A percentile compares a stretch with the other conserved stretches of the same genome.
These are phyloP conservation scores for Salix viminalis DNA, from an alignment of 345 rosid genomes.

Conservation along the genomic window DNA sequence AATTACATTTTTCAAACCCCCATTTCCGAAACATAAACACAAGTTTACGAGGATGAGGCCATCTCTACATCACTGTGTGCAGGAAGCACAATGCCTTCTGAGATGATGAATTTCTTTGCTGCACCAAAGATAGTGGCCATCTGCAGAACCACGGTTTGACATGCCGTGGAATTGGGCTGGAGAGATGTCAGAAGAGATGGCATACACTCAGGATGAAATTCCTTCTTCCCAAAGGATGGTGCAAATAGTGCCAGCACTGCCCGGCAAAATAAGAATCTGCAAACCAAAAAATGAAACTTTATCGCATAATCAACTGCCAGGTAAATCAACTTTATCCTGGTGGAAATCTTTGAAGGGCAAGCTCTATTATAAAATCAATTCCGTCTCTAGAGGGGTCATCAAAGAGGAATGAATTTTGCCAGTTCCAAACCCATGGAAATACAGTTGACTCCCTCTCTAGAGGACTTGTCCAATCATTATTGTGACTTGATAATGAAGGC, in stretches of 20 bases:
- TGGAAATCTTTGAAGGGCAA: too few species aligned
- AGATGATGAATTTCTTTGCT: slow-evolving; percentile 49
- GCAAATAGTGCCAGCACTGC: slow-evolving; percentile 55
- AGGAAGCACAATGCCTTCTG: slow-evolving; percentile 34
- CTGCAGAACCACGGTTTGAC: slow-evolving; percentile 49
- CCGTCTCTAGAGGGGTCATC: too few species aligned
- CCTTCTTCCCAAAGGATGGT: slow-evolving; percentile 48
- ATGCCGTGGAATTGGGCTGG: slow-evolving; percentile 36
- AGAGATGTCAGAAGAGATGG: slow-evolving; percentile 65
- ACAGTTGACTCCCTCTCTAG: too few species aligned
- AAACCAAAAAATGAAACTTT: not conserved
- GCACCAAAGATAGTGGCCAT: slow-evolving; percentile 58
- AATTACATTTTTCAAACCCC: not conserved
- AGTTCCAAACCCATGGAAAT: too few species aligned
- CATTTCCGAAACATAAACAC: not conserved
- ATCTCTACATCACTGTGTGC: slow-evolving; percentile 22
- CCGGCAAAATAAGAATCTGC: slow-evolving; percentile 80
- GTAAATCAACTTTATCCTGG: not conserved
- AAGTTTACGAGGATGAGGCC: slow-evolving; percentile 16
- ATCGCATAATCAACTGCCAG: not conserved
- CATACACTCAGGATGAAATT: slow-evolving; percentile 64
- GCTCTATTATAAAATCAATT: too few species aligned
- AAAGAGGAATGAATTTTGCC: too few species aligned
- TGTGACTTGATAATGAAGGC: too few species aligned
- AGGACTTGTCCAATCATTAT: too few species aligned